Conservation (phyloP, 768 basidiomycete genomes). For the Suillus clintonianus region DNA sequence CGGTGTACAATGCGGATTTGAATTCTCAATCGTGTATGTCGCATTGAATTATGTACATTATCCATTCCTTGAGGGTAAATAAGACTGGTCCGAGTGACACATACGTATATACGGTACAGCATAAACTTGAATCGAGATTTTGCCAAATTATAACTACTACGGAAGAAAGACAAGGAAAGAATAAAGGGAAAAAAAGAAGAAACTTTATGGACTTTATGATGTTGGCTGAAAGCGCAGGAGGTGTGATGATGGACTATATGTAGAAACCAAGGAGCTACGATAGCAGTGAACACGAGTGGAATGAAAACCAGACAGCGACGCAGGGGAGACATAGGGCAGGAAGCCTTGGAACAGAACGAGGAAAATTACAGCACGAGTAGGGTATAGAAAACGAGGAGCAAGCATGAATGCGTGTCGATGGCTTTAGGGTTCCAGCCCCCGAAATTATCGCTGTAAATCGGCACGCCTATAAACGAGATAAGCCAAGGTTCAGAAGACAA, state of each 20-base stretch:
- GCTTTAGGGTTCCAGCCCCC: constrained; percentile 26
- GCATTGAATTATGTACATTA: constrained; percentile 25
- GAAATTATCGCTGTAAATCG: constrained; percentile 37
- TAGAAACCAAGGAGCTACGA: constrained; percentile 9
- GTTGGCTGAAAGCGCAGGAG: not conserved
- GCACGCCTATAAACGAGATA: constrained; percentile 31
- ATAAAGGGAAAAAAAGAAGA: not conserved
- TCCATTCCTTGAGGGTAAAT: constrained; percentile 28
- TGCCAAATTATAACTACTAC: constrained; percentile 14
- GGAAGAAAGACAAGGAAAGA: not conserved
- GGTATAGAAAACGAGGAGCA: constrained; percentile 24
- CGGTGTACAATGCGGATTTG: too few species aligned
- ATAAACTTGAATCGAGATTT: constrained; percentile 24
- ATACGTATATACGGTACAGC: constrained; percentile 28
- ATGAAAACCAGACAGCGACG: constrained; percentile 6
- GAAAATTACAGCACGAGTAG: constrained; percentile 28
- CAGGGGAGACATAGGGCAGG: not conserved
- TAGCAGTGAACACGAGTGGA: constrained; percentile 5
- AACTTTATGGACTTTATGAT: not conserved
- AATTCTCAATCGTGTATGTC: not conserved
- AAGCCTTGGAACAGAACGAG: not conserved
- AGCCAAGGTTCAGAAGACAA: constrained; percentile 8
- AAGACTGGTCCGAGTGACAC: constrained; percentile 15
- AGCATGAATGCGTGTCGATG: constrained; percentile 9
- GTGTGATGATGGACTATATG: constrained; percentile 2